Evolutionary conservation across 108 stramenopile genomes (phyloP).

Genomic region (Asterionellopsis glacialis): DNA sequence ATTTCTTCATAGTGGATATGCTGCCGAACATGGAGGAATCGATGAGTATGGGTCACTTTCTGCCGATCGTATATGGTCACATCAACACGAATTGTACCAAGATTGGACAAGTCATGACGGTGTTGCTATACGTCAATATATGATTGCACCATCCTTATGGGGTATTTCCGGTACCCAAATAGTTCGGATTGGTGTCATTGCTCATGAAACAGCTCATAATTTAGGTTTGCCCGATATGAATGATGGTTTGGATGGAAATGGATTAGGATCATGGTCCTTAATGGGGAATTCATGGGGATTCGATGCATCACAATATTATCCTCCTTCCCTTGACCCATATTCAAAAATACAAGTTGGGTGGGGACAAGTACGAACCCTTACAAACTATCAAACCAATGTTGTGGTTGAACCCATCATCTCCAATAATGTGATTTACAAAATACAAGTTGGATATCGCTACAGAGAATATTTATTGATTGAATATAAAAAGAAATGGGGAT

Average conservation of each 20-base stretch:
- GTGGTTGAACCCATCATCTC: constrained; percentile 23
- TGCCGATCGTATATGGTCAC: constrained; percentile 22
- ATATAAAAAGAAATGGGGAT: constrained; percentile 49
- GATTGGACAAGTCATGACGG: constrained; percentile 19
- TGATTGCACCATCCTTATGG: constrained; percentile 31
- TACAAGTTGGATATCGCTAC: constrained; percentile 28
- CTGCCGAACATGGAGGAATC: constrained; percentile 46
- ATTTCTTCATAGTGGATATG: constrained; percentile 54
- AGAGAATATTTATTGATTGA: constrained; percentile 70
- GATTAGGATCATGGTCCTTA: constrained; percentile 23
- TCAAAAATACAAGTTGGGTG: constrained; percentile 47
- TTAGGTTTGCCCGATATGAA: constrained; percentile 16
- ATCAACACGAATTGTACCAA: constrained; percentile 3
- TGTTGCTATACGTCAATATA: constrained; percentile 32
- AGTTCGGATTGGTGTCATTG: constrained; percentile 11
- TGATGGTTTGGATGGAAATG: constrained; percentile 9
- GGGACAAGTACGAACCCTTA: constrained; percentile 31
- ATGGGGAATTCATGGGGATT: constrained; percentile 43
- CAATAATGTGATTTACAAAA: constrained; percentile 4
- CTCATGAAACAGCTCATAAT: constrained; percentile 20
- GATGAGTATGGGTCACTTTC: constrained; percentile 26
- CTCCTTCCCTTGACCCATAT: constrained; percentile 47
- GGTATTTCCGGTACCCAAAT: constrained; percentile 2
- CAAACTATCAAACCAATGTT: constrained; percentile 25
- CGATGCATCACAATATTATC: constrained; percentile 19